Evolutionary conservation across 2,329 filamentous ascomycete genomes (phyloP), one percentile per base, ranked within the genome.

Genomic region (Aspergillus latus): DNA sequence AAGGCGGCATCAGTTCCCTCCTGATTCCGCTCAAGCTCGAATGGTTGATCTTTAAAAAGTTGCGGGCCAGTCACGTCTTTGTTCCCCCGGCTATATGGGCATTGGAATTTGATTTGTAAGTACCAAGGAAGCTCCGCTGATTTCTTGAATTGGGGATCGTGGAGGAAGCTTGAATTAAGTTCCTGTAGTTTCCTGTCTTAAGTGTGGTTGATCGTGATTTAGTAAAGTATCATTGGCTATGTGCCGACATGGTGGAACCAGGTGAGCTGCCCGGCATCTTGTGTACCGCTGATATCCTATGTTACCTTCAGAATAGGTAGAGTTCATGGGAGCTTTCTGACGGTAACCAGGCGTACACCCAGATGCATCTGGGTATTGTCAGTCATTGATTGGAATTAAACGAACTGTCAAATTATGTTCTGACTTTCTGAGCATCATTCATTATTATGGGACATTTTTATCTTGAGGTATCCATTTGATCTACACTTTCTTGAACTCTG

Each of bases 391-490:
- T 7, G 13, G 16, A 16, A 7, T 15, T n/a, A 40, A 7, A 7
- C 7, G 10, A 42, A 16, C 16, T 42, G 39, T 9, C 8, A 16
- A 7, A n/a, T 42, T 16, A 9, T 16, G 39, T 13, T 32, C 7
- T 15, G 32, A 13, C 39, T 45, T 21, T 45, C n/a, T 45, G 43
- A 26, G 43, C 29, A 30, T 45, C 21, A 21, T 45, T 30, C n/a
- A 30, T 21, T 21, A 21, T 21, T 36, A 36, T 37, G 13, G n/a
- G 13, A 29, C 36, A 10, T 40, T 26, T n/a, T 54, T 60, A 69
- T 53, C 28, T 53, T 30, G 63, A 67, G 6, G 55, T 70, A 50
- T 75, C 69, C 64, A 75, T 70, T 51, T 64, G 67, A 65, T 75
- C 74, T 60, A 68, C 1, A 67, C 56, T 56, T 64, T 60, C 10